These are phyloP conservation scores for Xylaria multiplex DNA, from an alignment of 2,329 filamentous ascomycete genomes.

Conservation along the genomic window DNA sequence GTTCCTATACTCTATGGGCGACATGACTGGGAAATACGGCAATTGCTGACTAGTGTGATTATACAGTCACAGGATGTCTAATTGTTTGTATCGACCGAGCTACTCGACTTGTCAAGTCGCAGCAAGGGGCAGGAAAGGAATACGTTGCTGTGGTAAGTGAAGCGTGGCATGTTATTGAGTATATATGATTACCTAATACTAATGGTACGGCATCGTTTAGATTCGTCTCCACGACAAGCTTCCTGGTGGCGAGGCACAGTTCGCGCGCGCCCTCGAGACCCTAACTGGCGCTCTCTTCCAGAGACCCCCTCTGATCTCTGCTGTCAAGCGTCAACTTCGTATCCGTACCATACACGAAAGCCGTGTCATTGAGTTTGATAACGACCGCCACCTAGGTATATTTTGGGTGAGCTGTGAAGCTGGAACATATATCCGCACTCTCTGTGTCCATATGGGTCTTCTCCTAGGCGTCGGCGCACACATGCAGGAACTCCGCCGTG, in stretches of 20 bases:
- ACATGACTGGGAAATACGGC: too few relatives aligned
- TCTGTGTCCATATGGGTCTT: slow-evolving; percentile 69
- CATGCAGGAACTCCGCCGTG: slow-evolving; percentile 97
- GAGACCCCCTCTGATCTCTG: slow-evolving; percentile 94
- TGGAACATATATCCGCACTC: slow-evolving; percentile 97
- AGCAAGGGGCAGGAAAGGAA: slow-evolving; percentile 99
- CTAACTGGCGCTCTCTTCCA: slow-evolving; percentile 97
- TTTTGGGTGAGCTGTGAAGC: slow-evolving; percentile 99
- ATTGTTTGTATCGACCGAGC: slow-evolving; percentile 88
- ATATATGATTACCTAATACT: neutral
- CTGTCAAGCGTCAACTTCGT: slow-evolving; percentile 98
- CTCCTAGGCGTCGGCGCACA: slow-evolving; percentile 85
- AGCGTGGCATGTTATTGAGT: neutral
- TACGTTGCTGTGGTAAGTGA: slow-evolving; percentile 80
- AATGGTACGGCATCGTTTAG: slow-evolving; percentile 18
- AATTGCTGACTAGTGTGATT: slow-evolving; percentile 53
- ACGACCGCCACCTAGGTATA: slow-evolving; percentile 94
- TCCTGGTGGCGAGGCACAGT: slow-evolving; percentile 90
- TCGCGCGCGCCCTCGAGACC: slow-evolving; percentile 92
- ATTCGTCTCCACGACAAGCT: slow-evolving; percentile 96
- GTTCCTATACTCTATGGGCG: neutral
- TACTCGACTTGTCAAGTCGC: slow-evolving; percentile 96
- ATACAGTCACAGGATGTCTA: slow-evolving; percentile 84
- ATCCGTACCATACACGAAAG: slow-evolving; percentile 98
- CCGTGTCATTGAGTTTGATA: slow-evolving; percentile 97